Conservation (phyloP, 164 flowering plant species). For the Paratinospora sagittata region DNA sequence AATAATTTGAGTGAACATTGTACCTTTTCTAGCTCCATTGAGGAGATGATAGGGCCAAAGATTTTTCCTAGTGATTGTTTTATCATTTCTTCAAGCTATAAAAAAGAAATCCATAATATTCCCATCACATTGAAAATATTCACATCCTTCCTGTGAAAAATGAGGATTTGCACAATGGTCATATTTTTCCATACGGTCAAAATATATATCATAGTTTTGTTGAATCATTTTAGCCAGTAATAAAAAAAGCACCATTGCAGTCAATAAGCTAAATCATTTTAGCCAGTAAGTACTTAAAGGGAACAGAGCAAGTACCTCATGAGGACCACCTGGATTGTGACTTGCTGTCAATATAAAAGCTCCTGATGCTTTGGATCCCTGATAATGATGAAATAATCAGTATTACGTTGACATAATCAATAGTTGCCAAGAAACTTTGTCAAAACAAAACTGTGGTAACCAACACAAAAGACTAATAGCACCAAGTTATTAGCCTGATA, state of each 20-base stretch:
- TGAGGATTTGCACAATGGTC: background rate
- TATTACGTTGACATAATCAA: background rate
- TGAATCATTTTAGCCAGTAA: background rate
- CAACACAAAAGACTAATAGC: background rate
- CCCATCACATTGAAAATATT: background rate
- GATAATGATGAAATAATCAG: constrained; percentile 12
- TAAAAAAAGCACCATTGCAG: background rate
- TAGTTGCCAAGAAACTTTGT: too few species aligned
- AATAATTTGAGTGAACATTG: too few species aligned
- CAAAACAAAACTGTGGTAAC: background rate
- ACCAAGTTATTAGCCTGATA: background rate
- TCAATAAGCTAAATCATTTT: background rate
- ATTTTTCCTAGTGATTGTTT: too few species aligned
- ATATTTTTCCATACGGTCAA: background rate
- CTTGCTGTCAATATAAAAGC: constrained; percentile 96
- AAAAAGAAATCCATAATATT: too few species aligned
- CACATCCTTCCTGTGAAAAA: background rate
- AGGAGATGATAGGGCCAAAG: too few species aligned
- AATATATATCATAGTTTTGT: background rate
- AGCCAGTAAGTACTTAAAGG: background rate
- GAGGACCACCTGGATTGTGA: constrained; percentile 98
- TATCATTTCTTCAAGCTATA: too few species aligned
- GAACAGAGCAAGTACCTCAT: constrained; percentile 47
- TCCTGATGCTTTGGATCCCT: constrained; percentile 91
- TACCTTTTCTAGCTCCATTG: too few species aligned